Conservation (phyloP, 495 filamentous ascomycete genomes). For the Xylaria longipes region DNA sequence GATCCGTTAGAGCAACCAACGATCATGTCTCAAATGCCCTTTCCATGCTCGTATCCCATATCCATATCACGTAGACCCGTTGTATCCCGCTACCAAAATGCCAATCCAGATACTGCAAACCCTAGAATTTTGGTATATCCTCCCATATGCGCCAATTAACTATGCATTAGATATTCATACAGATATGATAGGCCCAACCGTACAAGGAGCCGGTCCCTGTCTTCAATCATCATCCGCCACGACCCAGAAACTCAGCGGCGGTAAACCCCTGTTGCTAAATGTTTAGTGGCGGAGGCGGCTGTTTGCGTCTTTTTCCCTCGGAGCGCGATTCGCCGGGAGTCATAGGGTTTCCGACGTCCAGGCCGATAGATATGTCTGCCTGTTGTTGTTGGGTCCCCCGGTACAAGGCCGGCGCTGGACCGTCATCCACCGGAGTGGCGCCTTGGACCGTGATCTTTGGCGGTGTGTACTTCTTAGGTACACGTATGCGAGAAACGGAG, state of each 20-base stretch:
- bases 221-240: neutral
- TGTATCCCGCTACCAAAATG: conserved; percentile 19
- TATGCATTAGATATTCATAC: conserved; percentile 25
- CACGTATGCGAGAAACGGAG: conserved; percentile 31
- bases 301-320: conserved; percentile 10
- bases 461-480: conserved; percentile 35
- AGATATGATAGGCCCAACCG: neutral
- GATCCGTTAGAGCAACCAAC: neutral
- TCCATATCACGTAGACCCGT: conserved; percentile 7
- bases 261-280: conserved; percentile 1
- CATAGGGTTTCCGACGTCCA: neutral
- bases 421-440: conserved; percentile 24
- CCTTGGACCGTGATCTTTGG: conserved; percentile 33
- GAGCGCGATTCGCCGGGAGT: neutral
- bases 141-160: conserved; percentile 23
- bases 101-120: conserved; percentile 1
- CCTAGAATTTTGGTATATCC: conserved; percentile 20
- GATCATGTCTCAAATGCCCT: neutral
- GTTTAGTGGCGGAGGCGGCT: neutral
- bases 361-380: neutral
- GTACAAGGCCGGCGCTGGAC: neutral
- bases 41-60: conserved; percentile 9
- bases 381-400: neutral
- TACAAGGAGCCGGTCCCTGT: conserved; percentile 5
- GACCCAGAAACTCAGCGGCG: neutral